These are phyloP conservation scores for Rhododendron ferrugineum DNA, from an alignment of 148 eudicot species.

Conservation along the genomic window DNA sequence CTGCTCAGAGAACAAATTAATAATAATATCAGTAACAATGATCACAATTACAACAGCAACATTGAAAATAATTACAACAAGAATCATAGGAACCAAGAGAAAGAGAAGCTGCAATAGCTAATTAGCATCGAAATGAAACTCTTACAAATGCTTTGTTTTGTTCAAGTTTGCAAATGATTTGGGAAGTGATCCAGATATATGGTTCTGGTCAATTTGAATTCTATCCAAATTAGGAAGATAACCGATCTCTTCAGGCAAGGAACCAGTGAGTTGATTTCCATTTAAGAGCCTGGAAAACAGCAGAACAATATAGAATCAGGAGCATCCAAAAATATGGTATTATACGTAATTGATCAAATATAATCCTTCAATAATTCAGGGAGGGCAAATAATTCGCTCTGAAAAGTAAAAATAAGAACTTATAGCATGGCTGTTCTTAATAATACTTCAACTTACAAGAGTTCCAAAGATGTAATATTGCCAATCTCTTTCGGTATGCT, in stretches of 20 bases:
- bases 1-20: slow-evolving; percentile 25
- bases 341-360: background rate
- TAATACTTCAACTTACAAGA: slow-evolving; percentile 34
- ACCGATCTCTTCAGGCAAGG: slow-evolving; percentile 77
- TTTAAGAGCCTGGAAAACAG: slow-evolving; percentile 57
- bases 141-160: slow-evolving; percentile 75
- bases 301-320: slow-evolving; percentile 2
- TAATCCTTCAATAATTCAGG: background rate
- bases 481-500: slow-evolving; percentile 54
- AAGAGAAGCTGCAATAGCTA: slow-evolving; percentile 3
- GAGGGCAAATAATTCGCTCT: background rate
- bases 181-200: slow-evolving; percentile 76
- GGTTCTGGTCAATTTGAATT: slow-evolving; percentile 68
- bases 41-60: background rate
- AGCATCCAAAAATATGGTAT: background rate
- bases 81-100: background rate
- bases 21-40: background rate
- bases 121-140: background rate
- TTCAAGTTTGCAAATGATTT: slow-evolving; percentile 66
- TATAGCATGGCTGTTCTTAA: background rate
- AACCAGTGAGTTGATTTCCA: slow-evolving; percentile 75
- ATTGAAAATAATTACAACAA: background rate
- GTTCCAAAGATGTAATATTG: slow-evolving; percentile 30
- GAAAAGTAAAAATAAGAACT: background rate
- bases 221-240: slow-evolving; percentile 54